phyloP scores from a whole-genome alignment of 192 early-diverging fungal genomes.

The Entomortierella parvispora region DNA sequence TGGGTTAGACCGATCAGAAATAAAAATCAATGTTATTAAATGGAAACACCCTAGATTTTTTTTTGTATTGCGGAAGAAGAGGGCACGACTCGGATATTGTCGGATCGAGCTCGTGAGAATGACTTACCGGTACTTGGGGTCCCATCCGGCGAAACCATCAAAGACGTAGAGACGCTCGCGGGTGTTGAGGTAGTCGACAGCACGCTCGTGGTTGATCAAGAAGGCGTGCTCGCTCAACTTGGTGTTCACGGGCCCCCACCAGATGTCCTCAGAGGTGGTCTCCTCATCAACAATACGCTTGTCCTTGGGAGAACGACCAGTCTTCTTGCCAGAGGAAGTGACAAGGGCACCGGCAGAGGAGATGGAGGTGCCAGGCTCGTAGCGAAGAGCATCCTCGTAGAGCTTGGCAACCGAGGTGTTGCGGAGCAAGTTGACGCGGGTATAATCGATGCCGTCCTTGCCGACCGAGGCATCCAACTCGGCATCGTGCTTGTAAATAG shows the following conservation, averaged over 20 bases:
- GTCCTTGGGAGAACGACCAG: slow-evolving; percentile 93
- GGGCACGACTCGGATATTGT: background rate
- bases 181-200: slow-evolving; percentile 97
- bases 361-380: slow-evolving; percentile 89
- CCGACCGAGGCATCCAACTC: slow-evolving; percentile 53
- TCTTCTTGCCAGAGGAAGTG: slow-evolving; percentile 93
- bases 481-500: slow-evolving; percentile 47
- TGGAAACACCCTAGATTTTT: background rate
- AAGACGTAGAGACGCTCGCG: slow-evolving; percentile 93
- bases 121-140: slow-evolving; percentile 88
- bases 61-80: background rate
- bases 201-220: slow-evolving; percentile 95
- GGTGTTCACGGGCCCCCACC: slow-evolving; percentile 99
- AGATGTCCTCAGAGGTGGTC: slow-evolving; percentile 85
- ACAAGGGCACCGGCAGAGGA: slow-evolving; percentile 93
- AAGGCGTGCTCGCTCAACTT: slow-evolving; percentile 86
- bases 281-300: slow-evolving; percentile 98
- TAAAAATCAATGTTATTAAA: background rate
- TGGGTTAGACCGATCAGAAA: background rate
- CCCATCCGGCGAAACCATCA: slow-evolving; percentile 98
- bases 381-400: slow-evolving; percentile 91
- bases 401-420: slow-evolving; percentile 88
- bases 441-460: slow-evolving; percentile 82
- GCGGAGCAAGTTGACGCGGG: slow-evolving; percentile 84
- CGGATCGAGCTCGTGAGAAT: background rate